Base-by-base conservation (phyloP, 768 basidiomycete genomes). In the Boletus reticulatus region DNA sequence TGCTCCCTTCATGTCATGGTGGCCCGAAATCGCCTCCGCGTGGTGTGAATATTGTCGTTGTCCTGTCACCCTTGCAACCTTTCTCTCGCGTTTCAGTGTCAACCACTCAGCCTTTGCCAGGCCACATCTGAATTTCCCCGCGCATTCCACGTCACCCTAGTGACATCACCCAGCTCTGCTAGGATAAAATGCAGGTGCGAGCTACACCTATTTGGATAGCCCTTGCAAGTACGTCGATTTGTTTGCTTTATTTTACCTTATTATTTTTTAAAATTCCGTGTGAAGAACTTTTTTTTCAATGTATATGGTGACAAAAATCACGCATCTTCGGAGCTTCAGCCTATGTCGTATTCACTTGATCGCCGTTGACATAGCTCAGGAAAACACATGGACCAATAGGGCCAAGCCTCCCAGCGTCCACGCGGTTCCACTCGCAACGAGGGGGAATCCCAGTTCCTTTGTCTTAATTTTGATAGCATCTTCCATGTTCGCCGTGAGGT, bases 271-370 rank as follows among this genome's bases (percentile, higher is more conserved):
- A 14, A 47, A 50, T 59, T 57, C 29, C 49, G 58, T 56, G 66
- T 50, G 64, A 70, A 68, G 10, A 57, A 47, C 27, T 45, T 53
- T 51, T 62, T 51, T 59, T 24, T 41, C 24, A 27, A 43, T 5
- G 42, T 52, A 43, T 16, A 14, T 14, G 1, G 38, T n/a, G n/a
- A 39, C n/a, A 9, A 39, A 39, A 16, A 39, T 13, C 16, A 49
- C 53, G 39, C 56, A 62, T 65, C 56, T 64, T 51, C 56, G 66
- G 70, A 70, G 64, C 64, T 61, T 60, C 58, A 47, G 53, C 50
- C 47, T 49, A 72, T 63, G 67, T 72, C 68, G 68, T 63, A 69
- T 65, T 66, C 58, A 56, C 55, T 70, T 73, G 72, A 71, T 71
- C 67, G 66, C 70, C 70, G 70, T 69, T 60, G 59, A 68, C 66